A percentile compares a stretch with the other conserved stretches of the same genome.
phyloP scores from a whole-genome alignment of 805 yeast genomes.

The Candida oleophila region DNA sequence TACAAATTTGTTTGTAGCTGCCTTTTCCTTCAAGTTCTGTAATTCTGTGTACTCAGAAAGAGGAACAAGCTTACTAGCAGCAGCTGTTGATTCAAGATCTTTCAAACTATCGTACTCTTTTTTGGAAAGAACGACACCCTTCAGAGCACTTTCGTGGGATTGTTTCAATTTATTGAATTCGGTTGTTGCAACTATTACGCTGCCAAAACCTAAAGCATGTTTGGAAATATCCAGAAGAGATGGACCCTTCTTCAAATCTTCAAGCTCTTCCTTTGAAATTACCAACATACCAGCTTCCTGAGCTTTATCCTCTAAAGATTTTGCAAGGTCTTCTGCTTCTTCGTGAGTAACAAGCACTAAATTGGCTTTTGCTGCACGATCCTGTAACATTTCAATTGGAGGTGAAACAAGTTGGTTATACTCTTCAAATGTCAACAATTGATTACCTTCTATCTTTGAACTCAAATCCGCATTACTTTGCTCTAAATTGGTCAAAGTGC shows the following conservation, averaged over 20 bases:
- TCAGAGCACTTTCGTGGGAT: conserved; percentile 7
- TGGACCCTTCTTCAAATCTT: conserved; percentile 5
- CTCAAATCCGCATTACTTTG: conserved; percentile 3
- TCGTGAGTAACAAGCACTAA: conserved; percentile 27
- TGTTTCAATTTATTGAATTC: conserved; percentile 11
- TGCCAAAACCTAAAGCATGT: conserved; percentile 6
- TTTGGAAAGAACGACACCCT: neutral
- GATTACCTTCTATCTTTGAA: conserved; percentile 4
- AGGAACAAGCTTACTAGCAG: neutral
- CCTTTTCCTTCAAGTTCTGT: neutral
- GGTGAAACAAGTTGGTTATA: conserved; percentile 5
- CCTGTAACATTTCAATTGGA: conserved; percentile 10
- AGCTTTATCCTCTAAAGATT: conserved; percentile 15
- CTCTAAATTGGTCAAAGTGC: neutral
- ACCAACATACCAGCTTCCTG: conserved; percentile 14
- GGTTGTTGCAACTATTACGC: conserved; percentile 8
- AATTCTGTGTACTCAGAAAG: conserved; percentile 1
- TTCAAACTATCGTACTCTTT: conserved; percentile 1
- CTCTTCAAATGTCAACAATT: conserved; percentile 17
- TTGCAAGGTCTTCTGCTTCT: conserved; percentile 10
- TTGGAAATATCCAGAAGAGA: conserved; percentile 8
- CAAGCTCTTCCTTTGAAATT: conserved; percentile 7
- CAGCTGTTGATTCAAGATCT: conserved; percentile 11
- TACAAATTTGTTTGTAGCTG: neutral
- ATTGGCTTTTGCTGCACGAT: conserved; percentile 26